Conservation (phyloP, 1,284 basidiomycete species). For the Melampsora larici-populina region DNA sequence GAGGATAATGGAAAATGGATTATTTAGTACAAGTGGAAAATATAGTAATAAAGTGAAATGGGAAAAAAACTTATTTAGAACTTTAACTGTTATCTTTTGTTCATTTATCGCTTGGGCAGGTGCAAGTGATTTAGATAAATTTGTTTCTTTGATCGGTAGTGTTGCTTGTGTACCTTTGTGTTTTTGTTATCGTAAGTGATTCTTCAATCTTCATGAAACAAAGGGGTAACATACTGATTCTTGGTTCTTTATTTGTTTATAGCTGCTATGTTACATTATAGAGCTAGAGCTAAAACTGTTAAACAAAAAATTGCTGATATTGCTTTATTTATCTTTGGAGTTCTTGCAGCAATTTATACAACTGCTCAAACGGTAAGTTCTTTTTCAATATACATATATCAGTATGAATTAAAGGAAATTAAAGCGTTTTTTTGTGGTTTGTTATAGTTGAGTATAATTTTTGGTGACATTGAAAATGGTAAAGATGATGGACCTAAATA, state of each 20-base stretch:
- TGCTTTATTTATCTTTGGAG: constrained; percentile 74
- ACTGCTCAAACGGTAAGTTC: constrained; percentile 71
- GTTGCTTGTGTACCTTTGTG: constrained; percentile 93
- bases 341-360: constrained; percentile 78
- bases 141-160: constrained; percentile 87
- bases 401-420: not conserved
- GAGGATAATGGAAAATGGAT: constrained; percentile 90
- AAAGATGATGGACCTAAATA: too few relatives aligned
- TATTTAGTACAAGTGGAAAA: constrained; percentile 82
- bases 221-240: not conserved
- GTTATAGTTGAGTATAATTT: too few relatives aligned
- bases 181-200: constrained; percentile 57
- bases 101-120: constrained; percentile 76
- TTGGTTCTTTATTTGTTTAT: not conserved
- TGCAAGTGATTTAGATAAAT: constrained; percentile 90
- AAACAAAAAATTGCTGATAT: constrained; percentile 72
- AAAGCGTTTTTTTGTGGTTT: too few relatives aligned
- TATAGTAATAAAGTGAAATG: constrained; percentile 68
- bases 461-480: too few relatives aligned
- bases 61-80: constrained; percentile 89
- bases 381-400: not conserved
- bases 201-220: not conserved
- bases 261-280: constrained; percentile 32
- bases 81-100: constrained; percentile 70
- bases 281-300: constrained; percentile 66